phyloP scores from a whole-genome alignment of 164 flowering plant species.

The Chimonanthus praecox region DNA sequence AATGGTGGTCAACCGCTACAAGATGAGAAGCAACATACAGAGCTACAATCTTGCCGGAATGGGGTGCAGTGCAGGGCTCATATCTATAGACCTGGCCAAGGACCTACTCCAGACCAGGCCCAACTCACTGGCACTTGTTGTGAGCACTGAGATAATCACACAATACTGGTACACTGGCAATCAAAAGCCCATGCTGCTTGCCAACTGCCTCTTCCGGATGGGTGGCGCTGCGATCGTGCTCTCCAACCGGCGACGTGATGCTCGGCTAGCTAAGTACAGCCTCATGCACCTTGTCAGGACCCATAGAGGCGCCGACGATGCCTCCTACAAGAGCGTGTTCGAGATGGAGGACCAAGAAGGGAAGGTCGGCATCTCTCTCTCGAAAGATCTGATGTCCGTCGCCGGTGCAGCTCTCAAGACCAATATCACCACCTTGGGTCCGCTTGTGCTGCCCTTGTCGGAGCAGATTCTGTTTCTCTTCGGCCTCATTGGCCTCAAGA shows the following conservation, averaged over 20 bases:
- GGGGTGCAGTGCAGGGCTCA: conserved; percentile 43
- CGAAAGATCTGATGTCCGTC: conserved; percentile 17
- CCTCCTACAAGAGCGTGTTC: conserved; percentile 14
- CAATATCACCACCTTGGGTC: conserved; percentile 17
- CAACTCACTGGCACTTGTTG: conserved; percentile 22
- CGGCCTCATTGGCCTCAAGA: conserved; percentile 8
- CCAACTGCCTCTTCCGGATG: conserved; percentile 33
- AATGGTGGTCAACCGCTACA: conserved; percentile 40
- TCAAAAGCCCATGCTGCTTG: conserved; percentile 23
- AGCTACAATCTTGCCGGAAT: conserved; percentile 42
- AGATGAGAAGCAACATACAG: conserved; percentile 33
- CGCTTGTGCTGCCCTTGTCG: conserved; percentile 13
- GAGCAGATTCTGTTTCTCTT: conserved; percentile 16
- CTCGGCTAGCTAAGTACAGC: conserved; percentile 13
- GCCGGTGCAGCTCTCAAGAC: conserved; percentile 12
- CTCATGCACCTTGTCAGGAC: conserved; percentile 18
- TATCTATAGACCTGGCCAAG: conserved; percentile 35
- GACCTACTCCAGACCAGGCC: conserved; percentile 26
- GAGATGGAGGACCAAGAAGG: conserved; percentile 13
- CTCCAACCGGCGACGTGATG: conserved; percentile 15
- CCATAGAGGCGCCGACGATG: conserved; percentile 17
- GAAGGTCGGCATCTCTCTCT: conserved; percentile 9
- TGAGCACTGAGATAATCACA: conserved; percentile 25
- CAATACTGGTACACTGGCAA: conserved; percentile 25
- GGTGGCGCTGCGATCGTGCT: conserved; percentile 27